phyloP scores from a whole-genome alignment of 1,139 yeast species.

The Kodamaea ohmeri region DNA sequence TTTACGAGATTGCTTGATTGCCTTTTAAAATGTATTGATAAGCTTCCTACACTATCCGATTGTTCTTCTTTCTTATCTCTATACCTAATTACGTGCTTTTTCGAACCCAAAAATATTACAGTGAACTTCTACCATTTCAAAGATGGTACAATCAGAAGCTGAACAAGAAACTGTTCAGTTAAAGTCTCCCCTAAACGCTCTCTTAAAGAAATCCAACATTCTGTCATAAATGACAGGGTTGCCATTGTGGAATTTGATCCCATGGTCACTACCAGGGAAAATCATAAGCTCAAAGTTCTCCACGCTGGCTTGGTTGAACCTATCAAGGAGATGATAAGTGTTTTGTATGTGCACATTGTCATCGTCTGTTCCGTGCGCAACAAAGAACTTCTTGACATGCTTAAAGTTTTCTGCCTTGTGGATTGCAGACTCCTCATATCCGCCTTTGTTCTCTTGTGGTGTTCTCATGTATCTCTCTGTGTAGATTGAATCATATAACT shows the following conservation, averaged over 20 bases:
- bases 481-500: conserved; percentile 69
- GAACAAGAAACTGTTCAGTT: no score
- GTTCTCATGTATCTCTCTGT: conserved; percentile 77
- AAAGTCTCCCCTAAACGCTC: conserved; percentile 52
- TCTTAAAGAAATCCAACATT: conserved; percentile 55
- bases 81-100: no score
- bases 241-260: conserved; percentile 70
- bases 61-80: no score
- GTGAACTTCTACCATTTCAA: no score
- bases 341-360: conserved; percentile 82
- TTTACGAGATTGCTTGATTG: no score
- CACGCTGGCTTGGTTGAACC: conserved; percentile 52
- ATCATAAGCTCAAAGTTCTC: conserved; percentile 73
- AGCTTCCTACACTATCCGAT: no score
- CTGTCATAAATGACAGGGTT: conserved; percentile 63
- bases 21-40: no score
- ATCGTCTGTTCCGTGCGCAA: conserved; percentile 82
- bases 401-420: conserved; percentile 46
- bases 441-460: conserved; percentile 59
- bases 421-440: conserved; percentile 55
- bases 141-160: no score
- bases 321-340: conserved; percentile 60
- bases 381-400: conserved; percentile 55
- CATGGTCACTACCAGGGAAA: conserved; percentile 78
- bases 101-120: no score